These are phyloP conservation scores for Trichophyton mentagrophytes DNA, from an alignment of 2,329 filamentous ascomycete species.

Conservation along the genomic window DNA sequence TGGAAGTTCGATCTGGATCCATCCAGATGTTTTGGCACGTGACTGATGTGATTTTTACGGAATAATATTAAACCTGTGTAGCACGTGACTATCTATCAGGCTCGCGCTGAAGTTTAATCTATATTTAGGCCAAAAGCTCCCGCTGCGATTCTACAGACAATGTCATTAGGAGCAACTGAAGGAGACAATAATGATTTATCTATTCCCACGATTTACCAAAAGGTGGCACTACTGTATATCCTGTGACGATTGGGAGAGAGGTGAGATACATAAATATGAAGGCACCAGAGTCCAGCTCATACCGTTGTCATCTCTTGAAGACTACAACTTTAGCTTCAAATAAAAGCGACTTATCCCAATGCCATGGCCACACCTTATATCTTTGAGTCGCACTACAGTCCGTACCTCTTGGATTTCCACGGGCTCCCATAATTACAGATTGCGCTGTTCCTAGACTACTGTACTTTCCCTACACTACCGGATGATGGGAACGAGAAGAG, in stretches of 20 bases:
- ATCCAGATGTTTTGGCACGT: too few relatives aligned
- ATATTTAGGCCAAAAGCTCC: too few relatives aligned
- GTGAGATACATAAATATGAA: neutral
- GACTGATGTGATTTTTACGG: too few relatives aligned
- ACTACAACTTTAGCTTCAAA: neutral
- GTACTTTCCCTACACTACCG: neutral
- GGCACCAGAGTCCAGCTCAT: conserved; percentile 2
- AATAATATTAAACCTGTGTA: too few relatives aligned
- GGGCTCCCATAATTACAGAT: neutral
- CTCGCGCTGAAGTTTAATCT: too few relatives aligned
- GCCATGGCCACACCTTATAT: conserved; percentile 4
- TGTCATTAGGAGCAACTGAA: too few relatives aligned
- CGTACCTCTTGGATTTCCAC: neutral
- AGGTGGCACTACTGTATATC: neutral
- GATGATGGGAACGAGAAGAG: conserved; percentile 5
- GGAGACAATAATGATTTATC: too few relatives aligned
- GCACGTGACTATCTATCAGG: too few relatives aligned
- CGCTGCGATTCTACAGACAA: too few relatives aligned
- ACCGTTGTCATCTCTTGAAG: conserved; percentile 5
- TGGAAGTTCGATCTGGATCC: too few relatives aligned
- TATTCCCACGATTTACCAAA: conserved; percentile 1
- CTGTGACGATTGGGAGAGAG: neutral
- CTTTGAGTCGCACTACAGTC: neutral
- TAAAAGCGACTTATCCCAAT: neutral
- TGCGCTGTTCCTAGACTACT: neutral